Base-by-base conservation (phyloP, 2,329 filamentous ascomycete species). In the Aspergillus floridensis region DNA sequence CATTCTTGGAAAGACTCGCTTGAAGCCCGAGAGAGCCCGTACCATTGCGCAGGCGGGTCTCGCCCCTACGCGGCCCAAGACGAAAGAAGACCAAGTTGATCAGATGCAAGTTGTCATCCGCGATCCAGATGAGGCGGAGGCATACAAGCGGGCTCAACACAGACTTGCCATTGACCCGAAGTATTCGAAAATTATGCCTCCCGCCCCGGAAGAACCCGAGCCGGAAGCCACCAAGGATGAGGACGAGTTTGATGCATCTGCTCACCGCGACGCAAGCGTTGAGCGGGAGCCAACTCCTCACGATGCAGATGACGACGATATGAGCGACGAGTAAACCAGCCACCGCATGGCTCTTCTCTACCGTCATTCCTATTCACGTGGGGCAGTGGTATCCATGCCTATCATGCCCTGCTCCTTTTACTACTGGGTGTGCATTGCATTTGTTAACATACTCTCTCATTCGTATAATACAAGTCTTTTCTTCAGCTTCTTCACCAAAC, bases 1-100 rank as follows among this genome's bases (percentile, higher is more conserved):
- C 0, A 82, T 88, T 56, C 72, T 81, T 21, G 81, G 82, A 67
- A 81, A 82, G 68, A 82, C 82, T n/a, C 79, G 78, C 22, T 76
- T 88, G 51, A 84, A 82, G 71, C 79, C 80, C 5, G 79, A 80
- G 58, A 73, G 77, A 26, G 73, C 76, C 55, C 77, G 76, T 54
- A 77, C 74, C 35, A 77, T 78, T 50, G 74, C 76, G 8, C 74
- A 78, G 57, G 72, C 77, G 3, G 76, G 77, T 47, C 63, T 69
- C 63, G 76, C 65, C 49, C 76, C 67, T 64, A 80, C 65, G 60
- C 73, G 72, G 38, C 74, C 69, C 22, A 72, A 70, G 62, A 69
- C 62, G 65, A 79, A 63, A 72, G 81, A 71, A 68, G 79, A 83
- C 47, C 77, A 80, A 63, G 75, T 83, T 11, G 81, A 86, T 66